These are phyloP conservation scores for Leishmania gerbilli DNA, from an alignment of 208 protist genomes.

Conservation along the genomic window DNA sequence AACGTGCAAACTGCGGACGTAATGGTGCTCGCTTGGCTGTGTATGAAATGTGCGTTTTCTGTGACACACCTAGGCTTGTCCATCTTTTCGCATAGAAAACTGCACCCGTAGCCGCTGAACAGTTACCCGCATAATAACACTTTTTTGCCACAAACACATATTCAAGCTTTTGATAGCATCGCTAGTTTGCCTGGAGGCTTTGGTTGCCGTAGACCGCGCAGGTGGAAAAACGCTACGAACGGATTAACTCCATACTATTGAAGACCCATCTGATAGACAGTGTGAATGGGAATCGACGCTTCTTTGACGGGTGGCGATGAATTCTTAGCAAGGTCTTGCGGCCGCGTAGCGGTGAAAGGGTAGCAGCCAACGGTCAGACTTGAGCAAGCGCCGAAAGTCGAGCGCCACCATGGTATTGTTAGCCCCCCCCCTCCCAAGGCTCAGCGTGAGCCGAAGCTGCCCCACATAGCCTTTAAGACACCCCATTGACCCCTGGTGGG, in stretches of 20 bases:
- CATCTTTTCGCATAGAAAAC: not conserved
- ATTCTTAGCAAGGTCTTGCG: not conserved
- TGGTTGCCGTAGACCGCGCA: too few species aligned
- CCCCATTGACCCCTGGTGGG: too few species aligned
- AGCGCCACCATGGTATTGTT: not conserved
- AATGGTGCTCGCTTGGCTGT: not conserved
- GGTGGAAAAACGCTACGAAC: not conserved
- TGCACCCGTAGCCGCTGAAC: too few species aligned
- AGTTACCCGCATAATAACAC: not conserved
- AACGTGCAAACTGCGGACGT: not conserved
- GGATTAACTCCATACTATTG: not conserved
- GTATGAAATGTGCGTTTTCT: not conserved
- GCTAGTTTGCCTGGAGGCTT: not conserved
- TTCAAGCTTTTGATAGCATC: fast-evolving
- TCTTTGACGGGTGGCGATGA: not conserved
- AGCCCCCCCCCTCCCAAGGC: too few species aligned
- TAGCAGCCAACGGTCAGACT: not conserved
- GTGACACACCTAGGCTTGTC: not conserved
- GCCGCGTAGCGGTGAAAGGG: not conserved
- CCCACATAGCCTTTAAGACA: not conserved
- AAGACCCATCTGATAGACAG: not conserved
- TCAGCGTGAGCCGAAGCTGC: fast-evolving
- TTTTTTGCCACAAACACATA: not conserved
- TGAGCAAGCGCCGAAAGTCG: not conserved
- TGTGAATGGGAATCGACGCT: not conserved